Conservation (phyloP, 2,329 filamentous ascomycete species). For the Diaporthe citrichinensis region DNA sequence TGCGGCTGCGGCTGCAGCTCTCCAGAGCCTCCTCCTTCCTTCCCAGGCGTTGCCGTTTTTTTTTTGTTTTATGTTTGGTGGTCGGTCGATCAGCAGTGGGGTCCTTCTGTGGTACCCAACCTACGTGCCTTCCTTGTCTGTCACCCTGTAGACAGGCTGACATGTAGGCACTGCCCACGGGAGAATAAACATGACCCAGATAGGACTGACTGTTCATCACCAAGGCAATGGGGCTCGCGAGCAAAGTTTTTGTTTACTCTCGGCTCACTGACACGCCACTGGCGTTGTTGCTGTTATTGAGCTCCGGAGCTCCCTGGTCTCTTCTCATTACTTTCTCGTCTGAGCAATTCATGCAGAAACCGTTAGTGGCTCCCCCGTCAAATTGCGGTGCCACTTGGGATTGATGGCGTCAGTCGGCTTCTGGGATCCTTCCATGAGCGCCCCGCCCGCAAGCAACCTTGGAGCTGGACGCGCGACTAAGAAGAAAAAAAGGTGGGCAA, state of each 20-base stretch:
- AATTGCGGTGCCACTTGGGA: constrained; percentile 45
- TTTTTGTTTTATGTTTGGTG: background rate
- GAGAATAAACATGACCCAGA: too few relatives aligned
- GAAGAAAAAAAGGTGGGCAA: constrained; percentile 9
- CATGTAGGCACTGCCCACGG: background rate
- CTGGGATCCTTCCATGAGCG: constrained; percentile 33
- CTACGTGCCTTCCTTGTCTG: background rate
- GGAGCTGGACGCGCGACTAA: constrained; percentile 24
- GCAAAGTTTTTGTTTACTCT: constrained; percentile 24
- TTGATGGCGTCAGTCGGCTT: constrained; percentile 41
- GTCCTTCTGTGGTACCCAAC: background rate
- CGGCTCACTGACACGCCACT: constrained; percentile 19
- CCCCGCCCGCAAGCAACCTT: constrained; percentile 33
- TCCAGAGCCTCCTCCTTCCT: constrained; percentile 33
- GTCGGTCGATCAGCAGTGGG: background rate
- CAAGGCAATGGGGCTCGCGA: constrained; percentile 13
- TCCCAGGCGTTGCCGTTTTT: constrained; percentile 2
- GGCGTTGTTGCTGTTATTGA: constrained; percentile 28
- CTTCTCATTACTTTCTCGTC: constrained; percentile 36
- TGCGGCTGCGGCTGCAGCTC: constrained; percentile 17
- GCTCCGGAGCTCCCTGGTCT: constrained; percentile 33
- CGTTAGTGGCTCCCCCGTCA: constrained; percentile 43
- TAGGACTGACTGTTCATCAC: constrained; percentile 8
- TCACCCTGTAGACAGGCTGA: background rate
- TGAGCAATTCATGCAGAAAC: constrained; percentile 42